phyloP scores from a whole-genome alignment of 140 eudicot genomes.

The Senecio squalidus region DNA sequence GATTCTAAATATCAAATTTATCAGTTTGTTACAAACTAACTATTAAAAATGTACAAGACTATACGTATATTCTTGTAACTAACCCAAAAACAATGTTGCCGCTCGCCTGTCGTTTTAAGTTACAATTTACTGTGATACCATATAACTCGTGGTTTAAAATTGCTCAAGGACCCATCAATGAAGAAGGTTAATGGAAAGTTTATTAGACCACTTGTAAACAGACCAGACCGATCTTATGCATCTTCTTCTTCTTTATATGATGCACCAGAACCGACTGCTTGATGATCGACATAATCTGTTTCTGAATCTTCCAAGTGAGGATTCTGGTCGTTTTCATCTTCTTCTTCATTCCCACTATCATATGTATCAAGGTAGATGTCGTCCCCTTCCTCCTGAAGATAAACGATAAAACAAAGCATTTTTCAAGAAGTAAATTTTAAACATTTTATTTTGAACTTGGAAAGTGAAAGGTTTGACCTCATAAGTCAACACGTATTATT shows the following conservation, averaged over 20 bases:
- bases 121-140: background rate
- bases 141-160: background rate
- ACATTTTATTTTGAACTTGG: background rate
- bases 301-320: slow-evolving; percentile 18
- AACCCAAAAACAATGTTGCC: background rate
- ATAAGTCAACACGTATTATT: background rate
- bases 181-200: background rate
- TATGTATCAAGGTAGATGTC: slow-evolving; percentile 40
- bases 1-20: too few species aligned
- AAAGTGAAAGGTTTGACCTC: slow-evolving; percentile 4
- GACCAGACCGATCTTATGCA: background rate
- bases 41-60: too few species aligned
- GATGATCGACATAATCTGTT: slow-evolving; percentile 35
- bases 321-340: slow-evolving; percentile 29
- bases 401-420: too few species aligned
- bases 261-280: slow-evolving; percentile 9
- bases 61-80: slow-evolving; percentile 4
- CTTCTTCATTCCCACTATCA: slow-evolving; percentile 33
- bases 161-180: background rate
- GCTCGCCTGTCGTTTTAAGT: background rate
- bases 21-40: too few species aligned
- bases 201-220: background rate
- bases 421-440: background rate
- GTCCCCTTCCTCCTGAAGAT: slow-evolving; percentile 50
- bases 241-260: slow-evolving; percentile 1